A percentile compares a stretch with the other conserved stretches of the same genome.
These are phyloP conservation scores for Aaosphaeria pasadenensis DNA, from an alignment of 2,329 filamentous ascomycete species.

Conservation along the genomic window DNA sequence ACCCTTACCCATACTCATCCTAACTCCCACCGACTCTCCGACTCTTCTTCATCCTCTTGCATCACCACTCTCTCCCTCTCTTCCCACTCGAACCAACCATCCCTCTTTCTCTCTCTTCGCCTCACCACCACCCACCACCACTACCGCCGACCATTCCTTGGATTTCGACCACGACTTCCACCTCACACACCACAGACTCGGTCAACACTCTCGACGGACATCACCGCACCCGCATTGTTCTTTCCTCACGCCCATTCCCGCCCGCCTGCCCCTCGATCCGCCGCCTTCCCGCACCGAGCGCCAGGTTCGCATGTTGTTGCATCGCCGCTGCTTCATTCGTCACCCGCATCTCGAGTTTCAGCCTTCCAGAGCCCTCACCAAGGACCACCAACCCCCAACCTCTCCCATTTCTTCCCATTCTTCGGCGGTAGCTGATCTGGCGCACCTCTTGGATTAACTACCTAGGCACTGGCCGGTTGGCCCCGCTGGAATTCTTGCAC, in stretches of 20 bases:
- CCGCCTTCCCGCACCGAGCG: constrained; percentile 7
- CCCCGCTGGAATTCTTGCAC: constrained; percentile 7
- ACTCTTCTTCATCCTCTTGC: constrained; percentile 13
- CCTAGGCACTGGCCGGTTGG: constrained; percentile 9
- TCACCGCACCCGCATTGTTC: constrained; percentile 10
- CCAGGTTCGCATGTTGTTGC: constrained; percentile 34
- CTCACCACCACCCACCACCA: constrained; percentile 2
- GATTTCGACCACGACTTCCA: not conserved
- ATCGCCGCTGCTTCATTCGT: constrained; percentile 28
- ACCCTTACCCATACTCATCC: not conserved
- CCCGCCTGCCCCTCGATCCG: constrained; percentile 1
- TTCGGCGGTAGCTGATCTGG: not conserved
- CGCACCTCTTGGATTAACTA: not conserved
- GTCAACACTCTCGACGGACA: constrained; percentile 4
- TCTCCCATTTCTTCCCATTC: not conserved
- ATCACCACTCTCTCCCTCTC: constrained; percentile 10
- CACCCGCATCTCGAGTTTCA: constrained; percentile 33
- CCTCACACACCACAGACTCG: not conserved
- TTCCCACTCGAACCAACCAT: not conserved
- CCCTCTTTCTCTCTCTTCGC: constrained; percentile 5
- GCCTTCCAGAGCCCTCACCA: constrained; percentile 22
- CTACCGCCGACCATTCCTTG: not conserved
- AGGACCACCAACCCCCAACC: not conserved
- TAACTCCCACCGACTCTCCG: constrained; percentile 24
- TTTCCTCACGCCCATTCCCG: constrained; percentile 4